Percentiles rank a stretch among this genome's conserved stretches.
Conservation (phyloP, 2,329 filamentous ascomycete species). For the Venturia nashicola region DNA sequence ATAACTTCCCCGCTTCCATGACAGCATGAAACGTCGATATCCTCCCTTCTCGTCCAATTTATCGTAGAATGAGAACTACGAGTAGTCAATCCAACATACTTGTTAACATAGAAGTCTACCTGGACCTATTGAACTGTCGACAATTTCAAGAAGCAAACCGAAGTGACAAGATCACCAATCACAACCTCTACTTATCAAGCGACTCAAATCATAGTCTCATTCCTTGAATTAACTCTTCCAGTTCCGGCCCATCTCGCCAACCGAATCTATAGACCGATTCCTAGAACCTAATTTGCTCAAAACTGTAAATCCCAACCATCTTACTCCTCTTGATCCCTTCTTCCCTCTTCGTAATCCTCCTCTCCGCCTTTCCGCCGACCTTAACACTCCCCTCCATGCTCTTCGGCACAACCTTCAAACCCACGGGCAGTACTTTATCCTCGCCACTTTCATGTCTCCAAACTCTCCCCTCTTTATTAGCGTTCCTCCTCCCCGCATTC, state of each 20-base stretch:
- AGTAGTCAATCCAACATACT: too few species aligned
- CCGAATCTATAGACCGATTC: neutral
- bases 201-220: too few species aligned
- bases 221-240: too few species aligned
- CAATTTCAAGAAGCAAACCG: too few species aligned
- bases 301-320: slow-evolving; percentile 55
- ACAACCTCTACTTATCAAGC: too few species aligned
- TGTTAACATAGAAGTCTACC: too few species aligned
- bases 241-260: too few species aligned
- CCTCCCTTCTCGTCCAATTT: too few species aligned
- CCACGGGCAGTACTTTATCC: slow-evolving; percentile 52
- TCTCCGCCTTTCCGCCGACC: slow-evolving; percentile 60
- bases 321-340: neutral
- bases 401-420: slow-evolving; percentile 48
- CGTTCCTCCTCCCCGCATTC: slow-evolving; percentile 17
- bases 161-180: too few species aligned
- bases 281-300: slow-evolving; percentile 61
- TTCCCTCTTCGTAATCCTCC: slow-evolving; percentile 59
- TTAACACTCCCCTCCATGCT: slow-evolving; percentile 40
- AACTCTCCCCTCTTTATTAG: slow-evolving; percentile 20
- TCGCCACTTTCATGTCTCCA: slow-evolving; percentile 30
- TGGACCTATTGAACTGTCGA: too few species aligned
- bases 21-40: too few species aligned
- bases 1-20: neutral
- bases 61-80: too few species aligned